Conservation (phyloP, 2,329 filamentous ascomycete species). For the Botryosphaeria dothidea region DNA sequence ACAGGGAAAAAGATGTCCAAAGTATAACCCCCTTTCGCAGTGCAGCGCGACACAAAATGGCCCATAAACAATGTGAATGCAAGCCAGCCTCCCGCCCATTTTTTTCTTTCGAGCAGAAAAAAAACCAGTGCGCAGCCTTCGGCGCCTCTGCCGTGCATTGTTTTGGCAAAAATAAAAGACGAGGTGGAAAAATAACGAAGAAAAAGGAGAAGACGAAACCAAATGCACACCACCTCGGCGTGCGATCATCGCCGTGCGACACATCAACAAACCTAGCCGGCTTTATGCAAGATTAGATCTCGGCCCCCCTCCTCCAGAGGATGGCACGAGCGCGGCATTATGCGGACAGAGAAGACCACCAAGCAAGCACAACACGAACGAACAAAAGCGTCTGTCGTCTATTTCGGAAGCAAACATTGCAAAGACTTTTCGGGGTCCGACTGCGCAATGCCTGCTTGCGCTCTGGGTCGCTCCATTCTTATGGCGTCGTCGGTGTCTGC, state of each 20-base stretch:
- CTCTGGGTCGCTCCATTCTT: slow-evolving; percentile 30
- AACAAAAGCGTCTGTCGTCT: slow-evolving; percentile 11
- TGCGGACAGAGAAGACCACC: slow-evolving; percentile 15
- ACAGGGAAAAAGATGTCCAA: background rate
- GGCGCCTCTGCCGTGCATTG: slow-evolving; percentile 14
- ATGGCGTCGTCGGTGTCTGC: slow-evolving; percentile 70
- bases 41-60: slow-evolving; percentile 13
- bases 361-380: slow-evolving; percentile 2
- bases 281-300: slow-evolving; percentile 18
- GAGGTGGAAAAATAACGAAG: background rate
- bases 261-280: slow-evolving; percentile 10
- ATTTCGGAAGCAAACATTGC: slow-evolving; percentile 13
- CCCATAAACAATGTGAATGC: slow-evolving; percentile 15
- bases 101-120: slow-evolving; percentile 8
- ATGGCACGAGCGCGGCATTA: slow-evolving; percentile 19
- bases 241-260: slow-evolving; percentile 14
- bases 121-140: slow-evolving; percentile 13
- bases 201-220: background rate
- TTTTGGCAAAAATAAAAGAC: background rate
- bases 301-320: background rate
- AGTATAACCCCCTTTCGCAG: background rate
- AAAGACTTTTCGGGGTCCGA: slow-evolving; percentile 16
- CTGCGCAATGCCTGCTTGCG: slow-evolving; percentile 1
- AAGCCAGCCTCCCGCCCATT: slow-evolving; percentile 13
- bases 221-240: background rate